Base-by-base conservation (phyloP, 805 yeast genomes). In the Ogataea thermomethanolica region DNA sequence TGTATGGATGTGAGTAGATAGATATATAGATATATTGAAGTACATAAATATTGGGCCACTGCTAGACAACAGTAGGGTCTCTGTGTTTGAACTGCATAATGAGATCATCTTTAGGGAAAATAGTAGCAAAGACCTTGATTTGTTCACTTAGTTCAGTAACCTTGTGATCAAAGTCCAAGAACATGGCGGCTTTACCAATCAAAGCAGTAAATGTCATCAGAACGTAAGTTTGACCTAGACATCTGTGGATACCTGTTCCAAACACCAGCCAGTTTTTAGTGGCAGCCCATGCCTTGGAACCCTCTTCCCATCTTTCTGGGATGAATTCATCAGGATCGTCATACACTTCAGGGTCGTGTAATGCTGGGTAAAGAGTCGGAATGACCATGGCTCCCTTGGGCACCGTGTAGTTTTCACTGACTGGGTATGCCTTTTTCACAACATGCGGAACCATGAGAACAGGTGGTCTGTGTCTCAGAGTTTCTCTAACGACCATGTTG, bases 321-420 rank as follows among this genome's bases (percentile, higher is more conserved):
- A 85, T 80, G 60, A 89, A 93, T 47, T 81, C 84, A 48, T 93
- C 98, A 25, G 99, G 99, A 51, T 91, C 77, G 40, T 87, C 93
- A 61, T 90, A 93, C 37, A 85, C 95, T 67, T 91, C 97, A 20
- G 97, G 96, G 62, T 93, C 99, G 61, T 93, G 99, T 60, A 93
- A 76, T 8, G 97, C 85, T 17, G 99, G 98, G 64, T 91, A 95
- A 51, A 88, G 67, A 6, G 97, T 87, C 45, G 99, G 99, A 53
- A 93, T 88, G 53, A 93, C 74, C 99, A 93, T 93, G 21, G 97
- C 74, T 33, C 98, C 98, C 69, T 89, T 90, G 61, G 99, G 99
- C 36, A 89, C 96, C 21, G 91, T 80, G 68, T 93, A 93, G 42
- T 72, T 76, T 11, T 83, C 82, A 28, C 87, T 76, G 38, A 93